phyloP scores from a whole-genome alignment of 2,329 filamentous ascomycete genomes.

The Paecilomyces variotii region DNA sequence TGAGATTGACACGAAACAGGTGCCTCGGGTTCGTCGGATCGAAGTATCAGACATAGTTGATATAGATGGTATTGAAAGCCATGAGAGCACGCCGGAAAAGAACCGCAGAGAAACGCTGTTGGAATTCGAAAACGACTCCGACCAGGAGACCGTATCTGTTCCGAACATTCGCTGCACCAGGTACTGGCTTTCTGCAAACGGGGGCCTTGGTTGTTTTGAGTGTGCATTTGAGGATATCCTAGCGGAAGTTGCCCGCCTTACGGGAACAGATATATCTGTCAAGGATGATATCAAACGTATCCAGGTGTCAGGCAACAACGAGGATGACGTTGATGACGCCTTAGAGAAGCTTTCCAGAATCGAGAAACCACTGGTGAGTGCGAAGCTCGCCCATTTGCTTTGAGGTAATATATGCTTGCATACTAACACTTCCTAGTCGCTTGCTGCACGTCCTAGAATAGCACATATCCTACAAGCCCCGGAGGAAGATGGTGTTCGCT shows the following conservation, averaged over 20 bases:
- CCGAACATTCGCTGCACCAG: constrained; percentile 8
- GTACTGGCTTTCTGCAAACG: constrained; percentile 15
- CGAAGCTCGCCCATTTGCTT: neutral
- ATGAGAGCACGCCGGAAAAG: neutral
- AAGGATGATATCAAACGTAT: constrained; percentile 15
- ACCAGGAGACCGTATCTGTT: constrained; percentile 8
- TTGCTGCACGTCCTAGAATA: constrained; percentile 8
- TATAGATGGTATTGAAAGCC: constrained; percentile 4
- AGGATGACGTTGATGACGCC: constrained; percentile 19
- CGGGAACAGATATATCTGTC: constrained; percentile 18
- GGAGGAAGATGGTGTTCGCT: constrained; percentile 2
- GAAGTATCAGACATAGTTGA: constrained; percentile 10
- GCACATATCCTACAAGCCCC: constrained; percentile 12
- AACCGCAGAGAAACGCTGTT: constrained; percentile 5
- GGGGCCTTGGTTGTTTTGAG: constrained; percentile 17
- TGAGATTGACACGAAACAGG: constrained; percentile 8
- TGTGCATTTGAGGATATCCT: constrained; percentile 12
- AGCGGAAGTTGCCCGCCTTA: constrained; percentile 14
- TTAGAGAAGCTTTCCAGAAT: constrained; percentile 18
- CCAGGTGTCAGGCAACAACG: constrained; percentile 15
- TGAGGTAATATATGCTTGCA: neutral
- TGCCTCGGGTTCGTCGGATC: constrained; percentile 19
- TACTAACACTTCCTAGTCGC: constrained; percentile 10
- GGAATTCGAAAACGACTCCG: constrained; percentile 9
- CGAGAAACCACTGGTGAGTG: constrained; percentile 20